These are phyloP conservation scores for Rhododendron henanense DNA, from an alignment of 148 eudicot species.

Conservation along the genomic window DNA sequence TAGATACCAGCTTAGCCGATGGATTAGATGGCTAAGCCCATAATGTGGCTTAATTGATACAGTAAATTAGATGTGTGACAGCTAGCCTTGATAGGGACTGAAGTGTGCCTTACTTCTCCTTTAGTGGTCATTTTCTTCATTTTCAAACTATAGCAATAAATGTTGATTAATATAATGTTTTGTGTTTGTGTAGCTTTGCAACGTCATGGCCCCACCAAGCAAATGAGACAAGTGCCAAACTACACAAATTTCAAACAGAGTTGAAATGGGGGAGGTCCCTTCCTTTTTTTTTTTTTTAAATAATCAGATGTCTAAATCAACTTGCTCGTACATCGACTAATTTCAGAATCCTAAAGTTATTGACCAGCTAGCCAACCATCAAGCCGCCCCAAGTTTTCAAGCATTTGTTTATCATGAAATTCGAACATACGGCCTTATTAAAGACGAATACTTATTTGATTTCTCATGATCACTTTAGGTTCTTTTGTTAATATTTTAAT, in stretches of 20 bases:
- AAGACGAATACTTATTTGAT: too few relatives aligned
- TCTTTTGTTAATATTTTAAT: background rate
- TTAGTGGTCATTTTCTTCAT: background rate
- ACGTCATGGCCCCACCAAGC: constrained; percentile 15
- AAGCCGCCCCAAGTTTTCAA: too few relatives aligned
- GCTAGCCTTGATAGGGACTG: constrained; percentile 15
- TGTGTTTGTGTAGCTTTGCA: background rate
- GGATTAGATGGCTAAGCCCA: background rate
- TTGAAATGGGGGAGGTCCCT: background rate
- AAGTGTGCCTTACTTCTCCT: constrained; percentile 16
- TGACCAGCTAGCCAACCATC: too few relatives aligned
- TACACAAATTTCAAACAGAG: background rate
- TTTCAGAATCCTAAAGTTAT: too few relatives aligned
- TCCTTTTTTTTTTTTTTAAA: too few relatives aligned
- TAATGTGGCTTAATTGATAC: background rate
- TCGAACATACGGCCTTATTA: too few relatives aligned
- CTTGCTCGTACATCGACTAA: too few relatives aligned
- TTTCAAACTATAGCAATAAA: background rate
- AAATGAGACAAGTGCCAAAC: constrained; percentile 8
- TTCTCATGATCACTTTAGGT: accelerated
- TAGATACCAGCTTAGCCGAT: constrained; percentile 5
- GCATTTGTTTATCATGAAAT: background rate
- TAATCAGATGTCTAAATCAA: background rate
- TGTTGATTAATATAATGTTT: background rate
- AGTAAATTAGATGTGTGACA: background rate